Evolutionary conservation across 2,329 filamentous ascomycete genomes (phyloP), one percentile per base, ranked within the genome.

Genomic region (Aspergillus uvarum): DNA sequence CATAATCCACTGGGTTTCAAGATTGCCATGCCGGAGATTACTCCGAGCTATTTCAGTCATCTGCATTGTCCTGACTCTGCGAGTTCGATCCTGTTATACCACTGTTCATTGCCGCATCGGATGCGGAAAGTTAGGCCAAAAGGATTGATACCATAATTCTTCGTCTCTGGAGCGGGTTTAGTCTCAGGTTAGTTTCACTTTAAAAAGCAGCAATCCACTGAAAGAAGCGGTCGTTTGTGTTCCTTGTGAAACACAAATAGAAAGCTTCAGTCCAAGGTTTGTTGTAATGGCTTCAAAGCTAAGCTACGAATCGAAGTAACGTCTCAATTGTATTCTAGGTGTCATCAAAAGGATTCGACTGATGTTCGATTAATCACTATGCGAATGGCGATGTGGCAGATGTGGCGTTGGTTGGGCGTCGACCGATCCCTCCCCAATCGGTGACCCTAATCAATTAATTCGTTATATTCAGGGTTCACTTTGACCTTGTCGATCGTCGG

Each of bases 401-500:
- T 59, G 51, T 61, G 60, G 60, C 58, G 54, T 55, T 59, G 56
- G 59, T 64, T 65, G 63, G 63, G 51, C 56, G 47, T 47, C 49
- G 31, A n/a, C 59, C 51, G 48, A 31, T 14, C 19, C 57, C 59
- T 58, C 59, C 57, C 58, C 54, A 60, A 51, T 47, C 22, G 35
- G 53, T 38, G 47, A 47, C 47, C 61, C 51, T 59, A 56, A 66
- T 63, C 59, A 61, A 63, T 51, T 12, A 57, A 53, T 61, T 59
- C 58, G 59, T 57, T 59, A 62, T 58, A 57, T 52, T 58, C 21
- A 57, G 54, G 49, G 58, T 14, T 12, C 24, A 47, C 38, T 54
- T 58, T 65, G 61, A 55, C 53, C 59, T 59, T 63, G 60, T 56
- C 63, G 60, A 68, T 68, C 64, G n/a, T 53, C 58, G 59, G 60